These are phyloP conservation scores for Arthonia radiata DNA, from an alignment of 495 filamentous ascomycete genomes.

Conservation along the genomic window DNA sequence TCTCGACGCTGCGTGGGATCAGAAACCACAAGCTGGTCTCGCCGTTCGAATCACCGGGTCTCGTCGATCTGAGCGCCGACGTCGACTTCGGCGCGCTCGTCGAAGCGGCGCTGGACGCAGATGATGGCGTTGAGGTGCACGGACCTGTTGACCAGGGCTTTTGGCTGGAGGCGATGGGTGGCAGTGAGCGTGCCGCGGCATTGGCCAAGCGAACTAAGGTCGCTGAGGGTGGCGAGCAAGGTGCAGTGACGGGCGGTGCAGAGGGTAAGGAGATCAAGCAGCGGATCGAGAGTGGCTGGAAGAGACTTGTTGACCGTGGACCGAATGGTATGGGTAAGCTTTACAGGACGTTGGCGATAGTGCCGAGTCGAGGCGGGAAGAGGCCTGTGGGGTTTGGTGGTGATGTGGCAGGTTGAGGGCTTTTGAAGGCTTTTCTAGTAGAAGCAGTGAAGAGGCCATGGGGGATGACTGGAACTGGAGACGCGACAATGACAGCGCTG, in stretches of 20 bases:
- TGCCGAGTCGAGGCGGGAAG: conserved; percentile 66
- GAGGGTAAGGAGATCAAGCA: conserved; percentile 17
- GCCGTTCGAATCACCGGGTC: conserved; percentile 52
- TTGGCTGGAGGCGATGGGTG: conserved; percentile 60
- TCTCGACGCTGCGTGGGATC: conserved; percentile 76
- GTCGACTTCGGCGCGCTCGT: conserved; percentile 76
- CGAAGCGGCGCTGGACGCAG: conserved; percentile 50
- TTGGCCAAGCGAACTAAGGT: conserved; percentile 24
- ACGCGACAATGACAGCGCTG: no score
- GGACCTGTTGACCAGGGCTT: conserved; percentile 70
- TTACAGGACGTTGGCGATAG: conserved; percentile 78
- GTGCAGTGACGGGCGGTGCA: conserved; percentile 5
- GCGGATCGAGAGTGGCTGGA: conserved; percentile 48
- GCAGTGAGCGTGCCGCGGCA: conserved; percentile 47
- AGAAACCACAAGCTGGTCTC: conserved; percentile 42
- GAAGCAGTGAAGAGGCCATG: no score
- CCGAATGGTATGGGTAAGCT: conserved; percentile 73
- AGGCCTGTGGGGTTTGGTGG: conserved; percentile 86
- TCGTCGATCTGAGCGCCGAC: conserved; percentile 68
- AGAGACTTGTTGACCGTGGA: conserved; percentile 51
- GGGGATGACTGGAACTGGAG: no score
- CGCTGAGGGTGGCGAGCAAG: conserved; percentile 2
- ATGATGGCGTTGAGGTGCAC: conserved; percentile 66
- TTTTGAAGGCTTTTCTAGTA: no score
- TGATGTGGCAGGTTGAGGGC: conserved; percentile 20